Conservation (phyloP, 441 rosid genomes). For the Pelargonium cotyledonis region DNA sequence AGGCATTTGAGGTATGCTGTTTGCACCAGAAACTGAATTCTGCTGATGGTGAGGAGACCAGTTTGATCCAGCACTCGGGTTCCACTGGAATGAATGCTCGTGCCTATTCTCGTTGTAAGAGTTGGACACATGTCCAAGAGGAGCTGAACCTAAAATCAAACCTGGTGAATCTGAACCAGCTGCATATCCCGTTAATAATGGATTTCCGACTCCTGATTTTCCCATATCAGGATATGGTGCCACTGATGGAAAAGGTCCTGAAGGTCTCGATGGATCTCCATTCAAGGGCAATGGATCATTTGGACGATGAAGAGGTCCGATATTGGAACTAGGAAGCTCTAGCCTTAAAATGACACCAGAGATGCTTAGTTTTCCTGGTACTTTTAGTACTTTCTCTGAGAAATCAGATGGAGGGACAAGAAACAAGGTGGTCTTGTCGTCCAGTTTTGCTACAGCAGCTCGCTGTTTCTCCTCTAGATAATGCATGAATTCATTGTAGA, state of each 20-base stretch:
- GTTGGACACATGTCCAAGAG: constrained; percentile 32
- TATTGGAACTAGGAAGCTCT: constrained; percentile 47
- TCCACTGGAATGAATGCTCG: constrained; percentile 20
- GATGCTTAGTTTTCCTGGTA: constrained; percentile 86
- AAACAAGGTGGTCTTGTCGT: constrained; percentile 83
- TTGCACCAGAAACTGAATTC: constrained; percentile 15
- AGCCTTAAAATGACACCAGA: constrained; percentile 84
- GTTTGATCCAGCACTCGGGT: constrained; percentile 26
- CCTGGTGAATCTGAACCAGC: constrained; percentile 24
- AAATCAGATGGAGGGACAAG: constrained; percentile 97
- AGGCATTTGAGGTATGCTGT: constrained; percentile 38
- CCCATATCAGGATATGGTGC: constrained; percentile 32
- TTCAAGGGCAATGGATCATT: constrained; percentile 32
- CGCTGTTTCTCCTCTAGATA: constrained; percentile 92
- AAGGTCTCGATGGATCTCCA: constrained; percentile 33
- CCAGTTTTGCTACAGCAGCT: constrained; percentile 93
- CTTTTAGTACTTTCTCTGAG: constrained; percentile 85
- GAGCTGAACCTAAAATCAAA: constrained; percentile 17
- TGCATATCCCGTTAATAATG: constrained; percentile 28
- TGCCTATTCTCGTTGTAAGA: constrained; percentile 34
- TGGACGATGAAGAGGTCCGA: constrained; percentile 36
- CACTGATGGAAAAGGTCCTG: constrained; percentile 14
- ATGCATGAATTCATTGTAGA: constrained; percentile 88
- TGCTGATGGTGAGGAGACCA: constrained; percentile 45
- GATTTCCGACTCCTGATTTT: constrained; percentile 29